These are phyloP conservation scores for Darksidea phi DNA, from an alignment of 495 filamentous ascomycete genomes.

Conservation along the genomic window DNA sequence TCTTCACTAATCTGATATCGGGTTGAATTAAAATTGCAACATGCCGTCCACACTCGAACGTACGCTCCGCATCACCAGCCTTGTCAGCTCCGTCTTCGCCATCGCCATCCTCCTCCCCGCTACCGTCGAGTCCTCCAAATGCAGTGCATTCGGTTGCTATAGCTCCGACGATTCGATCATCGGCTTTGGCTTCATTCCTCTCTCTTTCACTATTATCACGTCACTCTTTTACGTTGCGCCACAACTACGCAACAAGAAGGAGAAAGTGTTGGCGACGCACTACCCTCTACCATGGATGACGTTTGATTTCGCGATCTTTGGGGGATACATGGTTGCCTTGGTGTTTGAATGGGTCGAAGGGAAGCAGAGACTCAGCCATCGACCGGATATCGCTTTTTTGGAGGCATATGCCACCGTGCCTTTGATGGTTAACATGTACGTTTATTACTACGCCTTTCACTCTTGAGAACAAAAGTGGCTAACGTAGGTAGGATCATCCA, in stretches of 20 bases:
- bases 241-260: neutral
- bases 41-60: neutral
- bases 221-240: neutral
- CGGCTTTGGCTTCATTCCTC: neutral
- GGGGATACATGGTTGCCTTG: neutral
- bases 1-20: no score
- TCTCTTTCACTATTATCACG: neutral
- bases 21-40: no score
- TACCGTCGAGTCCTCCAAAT: neutral
- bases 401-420: neutral
- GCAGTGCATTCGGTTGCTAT: neutral
- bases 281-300: neutral
- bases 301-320: neutral
- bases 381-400: neutral
- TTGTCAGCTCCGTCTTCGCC: neutral
- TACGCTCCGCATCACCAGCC: neutral
- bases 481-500: neutral
- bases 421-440: neutral
- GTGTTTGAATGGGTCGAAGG: neutral
- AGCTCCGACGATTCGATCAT: neutral
- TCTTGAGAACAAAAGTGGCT: neutral
- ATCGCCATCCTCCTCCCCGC: neutral
- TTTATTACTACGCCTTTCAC: neutral
- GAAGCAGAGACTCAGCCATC: neutral
- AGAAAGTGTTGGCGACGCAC: neutral